Conservation (phyloP, 768 basidiomycete genomes). For the Leucosporidium scottii region DNA sequence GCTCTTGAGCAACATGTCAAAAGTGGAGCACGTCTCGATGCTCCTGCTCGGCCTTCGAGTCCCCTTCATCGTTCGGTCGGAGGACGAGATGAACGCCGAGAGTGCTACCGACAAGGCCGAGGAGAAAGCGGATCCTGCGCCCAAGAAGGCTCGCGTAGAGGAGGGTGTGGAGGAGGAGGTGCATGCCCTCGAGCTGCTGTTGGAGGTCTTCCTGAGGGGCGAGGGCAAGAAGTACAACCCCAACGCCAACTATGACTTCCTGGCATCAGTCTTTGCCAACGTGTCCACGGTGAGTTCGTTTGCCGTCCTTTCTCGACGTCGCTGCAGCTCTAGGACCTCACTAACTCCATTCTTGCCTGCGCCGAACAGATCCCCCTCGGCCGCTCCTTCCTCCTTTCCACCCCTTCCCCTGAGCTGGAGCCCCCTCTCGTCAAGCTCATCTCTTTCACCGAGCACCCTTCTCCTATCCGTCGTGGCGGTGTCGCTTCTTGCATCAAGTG, state of each 20-base stretch:
- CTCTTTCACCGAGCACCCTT: constrained; percentile 80
- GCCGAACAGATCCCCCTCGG: constrained; percentile 60
- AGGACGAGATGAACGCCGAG: constrained; percentile 27
- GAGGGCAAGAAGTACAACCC: constrained; percentile 52
- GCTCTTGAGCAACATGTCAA: constrained; percentile 89
- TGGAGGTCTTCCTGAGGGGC: constrained; percentile 80
- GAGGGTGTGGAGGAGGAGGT: constrained; percentile 49
- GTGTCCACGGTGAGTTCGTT: constrained; percentile 59
- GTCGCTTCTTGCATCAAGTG: constrained; percentile 83
- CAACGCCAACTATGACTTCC: constrained; percentile 71
- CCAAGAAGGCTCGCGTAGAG: constrained; percentile 12
- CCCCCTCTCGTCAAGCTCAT: constrained; percentile 72
- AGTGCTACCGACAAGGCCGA: not conserved
- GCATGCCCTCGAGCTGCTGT: constrained; percentile 66
- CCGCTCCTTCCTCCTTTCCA: constrained; percentile 63
- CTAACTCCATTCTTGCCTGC: not conserved
- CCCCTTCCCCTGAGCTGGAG: constrained; percentile 41
- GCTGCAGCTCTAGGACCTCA: not conserved
- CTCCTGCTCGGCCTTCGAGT: constrained; percentile 61
- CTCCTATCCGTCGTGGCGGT: constrained; percentile 78
- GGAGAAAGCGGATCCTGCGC: not conserved
- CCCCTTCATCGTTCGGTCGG: constrained; percentile 46
- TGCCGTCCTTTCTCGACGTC: not conserved
- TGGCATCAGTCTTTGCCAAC: constrained; percentile 91
- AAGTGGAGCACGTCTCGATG: constrained; percentile 61